These are phyloP conservation scores for Corylus americana DNA, from an alignment of 306 rosid species.

Conservation along the genomic window DNA sequence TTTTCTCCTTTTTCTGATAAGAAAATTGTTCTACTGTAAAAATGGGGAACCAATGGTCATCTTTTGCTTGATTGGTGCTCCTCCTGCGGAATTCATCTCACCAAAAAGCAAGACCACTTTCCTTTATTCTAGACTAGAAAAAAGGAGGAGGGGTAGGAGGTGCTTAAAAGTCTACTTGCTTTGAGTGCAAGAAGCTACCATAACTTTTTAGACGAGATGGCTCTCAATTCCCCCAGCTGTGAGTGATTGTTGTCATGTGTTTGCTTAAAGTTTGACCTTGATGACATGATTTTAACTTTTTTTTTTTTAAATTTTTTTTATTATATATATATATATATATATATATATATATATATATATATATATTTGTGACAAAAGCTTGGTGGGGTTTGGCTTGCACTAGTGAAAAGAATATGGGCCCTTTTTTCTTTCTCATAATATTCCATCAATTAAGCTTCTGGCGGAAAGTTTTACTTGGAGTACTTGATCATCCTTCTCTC, in stretches of 20 bases:
- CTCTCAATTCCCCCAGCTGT: constrained; percentile 63
- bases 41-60: constrained; percentile 52
- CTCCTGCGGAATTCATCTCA: constrained; percentile 49
- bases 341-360: background rate
- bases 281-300: constrained; percentile 59
- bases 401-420: constrained; percentile 59
- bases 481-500: constrained; percentile 11
- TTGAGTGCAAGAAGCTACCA: constrained; percentile 99
- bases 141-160: constrained; percentile 23
- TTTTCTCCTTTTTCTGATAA: constrained; percentile 29
- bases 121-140: constrained; percentile 55
- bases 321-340: constrained; percentile 2
- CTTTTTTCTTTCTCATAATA: constrained; percentile 56
- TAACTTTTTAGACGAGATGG: constrained; percentile 52
- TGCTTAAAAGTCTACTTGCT: constrained; percentile 90
- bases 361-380: constrained; percentile 33
- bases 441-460: constrained; percentile 64
- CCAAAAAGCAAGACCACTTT: constrained; percentile 56
- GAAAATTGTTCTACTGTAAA: constrained; percentile 46
- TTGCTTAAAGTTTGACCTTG: constrained; percentile 96
- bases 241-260: constrained; percentile 62
- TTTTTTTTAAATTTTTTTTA: background rate
- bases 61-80: constrained; percentile 82
- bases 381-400: constrained; percentile 68
- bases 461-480: constrained; percentile 39